Percentiles rank a stretch among this genome's conserved stretches.
These are phyloP conservation scores for Dothideomycetes sp. DNA, from an alignment of 2,329 filamentous ascomycete species.

Conservation along the genomic window DNA sequence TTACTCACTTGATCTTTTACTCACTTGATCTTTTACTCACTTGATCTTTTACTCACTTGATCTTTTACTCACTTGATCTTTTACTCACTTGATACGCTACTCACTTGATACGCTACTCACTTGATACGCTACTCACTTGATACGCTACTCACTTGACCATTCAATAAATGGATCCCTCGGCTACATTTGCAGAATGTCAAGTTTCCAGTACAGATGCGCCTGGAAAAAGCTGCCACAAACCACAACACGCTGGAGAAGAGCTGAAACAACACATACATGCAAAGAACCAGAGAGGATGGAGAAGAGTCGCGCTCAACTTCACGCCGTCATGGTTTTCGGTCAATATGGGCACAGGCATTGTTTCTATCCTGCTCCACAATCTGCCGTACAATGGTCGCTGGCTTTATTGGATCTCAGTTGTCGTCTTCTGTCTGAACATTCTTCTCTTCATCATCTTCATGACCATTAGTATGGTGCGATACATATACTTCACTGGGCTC, in stretches of 20 bases:
- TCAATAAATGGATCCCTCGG: constrained; percentile 1
- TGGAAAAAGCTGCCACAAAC: constrained; percentile 3
- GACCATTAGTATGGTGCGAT: constrained; percentile 46
- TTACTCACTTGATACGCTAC: too few species aligned
- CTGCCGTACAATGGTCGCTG: constrained; percentile 49
- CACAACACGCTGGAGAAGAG: constrained; percentile 4
- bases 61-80: too few species aligned
- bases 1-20: too few species aligned
- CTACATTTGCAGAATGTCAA: constrained; percentile 4
- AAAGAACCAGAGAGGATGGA: constrained; percentile 3
- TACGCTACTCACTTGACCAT: neutral
- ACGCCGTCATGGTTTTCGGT: constrained; percentile 17
- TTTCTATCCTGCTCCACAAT: constrained; percentile 50
- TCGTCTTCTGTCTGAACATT: constrained; percentile 51
- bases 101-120: too few species aligned
- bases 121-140: too few species aligned
- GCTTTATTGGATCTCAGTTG: constrained; percentile 48
- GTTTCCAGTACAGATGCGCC: constrained; percentile 1
- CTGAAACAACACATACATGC: constrained; percentile 1
- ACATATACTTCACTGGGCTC: constrained; percentile 53
- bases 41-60: too few species aligned
- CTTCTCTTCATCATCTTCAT: constrained; percentile 46
- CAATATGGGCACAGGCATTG: constrained; percentile 54
- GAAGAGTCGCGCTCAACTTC: constrained; percentile 4
- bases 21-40: too few species aligned